Evolutionary conservation across 1,139 yeast genomes (phyloP), one percentile per base, ranked within the genome.

Genomic region (Lodderomyces theae): DNA sequence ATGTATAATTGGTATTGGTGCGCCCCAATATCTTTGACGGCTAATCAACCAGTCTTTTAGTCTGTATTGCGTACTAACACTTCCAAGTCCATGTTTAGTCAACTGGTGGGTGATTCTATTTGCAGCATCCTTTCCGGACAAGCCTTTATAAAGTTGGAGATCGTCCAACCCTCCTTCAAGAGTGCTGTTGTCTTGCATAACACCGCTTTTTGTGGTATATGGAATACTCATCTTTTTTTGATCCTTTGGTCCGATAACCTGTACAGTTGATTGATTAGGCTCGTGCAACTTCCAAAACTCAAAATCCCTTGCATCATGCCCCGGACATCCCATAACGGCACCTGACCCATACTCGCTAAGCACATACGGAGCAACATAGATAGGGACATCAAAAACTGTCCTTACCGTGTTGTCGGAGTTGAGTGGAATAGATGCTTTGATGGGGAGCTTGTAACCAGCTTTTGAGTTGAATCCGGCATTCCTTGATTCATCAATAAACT

Each of bases 281-380:
- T 70, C 72, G 55, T 86, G 87, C 36, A 65, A 55, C 5, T 60
- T 56, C 96, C 97, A 90, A 56, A 92, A 90, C 3, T 71, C 86
- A 52, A 58, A 78, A 57, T 92, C 98, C 46, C 97, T 73, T 35
- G 69, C 68, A 57, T 92, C 97, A 60, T 90, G 97, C 0, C 85
- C 96, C 2, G 98, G 98, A 53, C 95, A 87, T 1, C 98, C 98
- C 97, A 92, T 90, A 0, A 92, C 97, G 1, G 96, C 95, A 35
- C 96, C 96, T 47, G 78, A 78, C 0, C 97, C 97, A 56, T 90
- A 90, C 4, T 76, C 68, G 4, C 86, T 80, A 29, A 90, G 60
- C 1, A 92, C 97, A 60, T 89, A 92, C 0, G 97, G 96, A 0
- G 97, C 96, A 2, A 76, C 90, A 65, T 78, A 92, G 0, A 92